Evolutionary conservation across 73 alveolate species (phyloP).

Genomic region (Paramecium pentaurelia): DNA sequence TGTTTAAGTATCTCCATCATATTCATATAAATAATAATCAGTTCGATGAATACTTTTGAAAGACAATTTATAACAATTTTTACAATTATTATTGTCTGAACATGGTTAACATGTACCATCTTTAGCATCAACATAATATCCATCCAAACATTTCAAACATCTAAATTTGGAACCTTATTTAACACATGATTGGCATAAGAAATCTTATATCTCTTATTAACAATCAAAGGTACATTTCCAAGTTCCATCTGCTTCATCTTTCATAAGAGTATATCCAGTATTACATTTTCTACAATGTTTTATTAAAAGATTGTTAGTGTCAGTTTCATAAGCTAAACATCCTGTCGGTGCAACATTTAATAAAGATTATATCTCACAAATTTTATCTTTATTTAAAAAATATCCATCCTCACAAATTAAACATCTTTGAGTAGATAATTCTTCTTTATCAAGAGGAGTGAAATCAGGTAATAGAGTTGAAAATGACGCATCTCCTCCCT

Average conservation of each 20-base stretch:
- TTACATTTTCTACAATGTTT: background rate
- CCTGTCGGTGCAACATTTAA: background rate
- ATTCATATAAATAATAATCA: background rate
- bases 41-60: background rate
- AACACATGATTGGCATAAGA: background rate
- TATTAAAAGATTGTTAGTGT: background rate
- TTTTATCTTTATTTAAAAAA: background rate
- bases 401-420: background rate
- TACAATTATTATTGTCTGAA: background rate
- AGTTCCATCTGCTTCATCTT: background rate
- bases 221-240: background rate
- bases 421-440: background rate
- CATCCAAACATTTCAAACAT: background rate
- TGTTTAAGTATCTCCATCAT: background rate
- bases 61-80: background rate
- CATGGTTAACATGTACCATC: background rate
- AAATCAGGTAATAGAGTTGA: background rate
- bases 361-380: background rate
- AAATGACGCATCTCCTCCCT: background rate
- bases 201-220: background rate
- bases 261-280: background rate
- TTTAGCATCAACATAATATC: slow-evolving; percentile 9
- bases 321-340: background rate
- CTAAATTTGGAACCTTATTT: background rate
- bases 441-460: background rate